Conservation (phyloP, 129 eudicot species). For the Ambrosia artemisiifolia region DNA sequence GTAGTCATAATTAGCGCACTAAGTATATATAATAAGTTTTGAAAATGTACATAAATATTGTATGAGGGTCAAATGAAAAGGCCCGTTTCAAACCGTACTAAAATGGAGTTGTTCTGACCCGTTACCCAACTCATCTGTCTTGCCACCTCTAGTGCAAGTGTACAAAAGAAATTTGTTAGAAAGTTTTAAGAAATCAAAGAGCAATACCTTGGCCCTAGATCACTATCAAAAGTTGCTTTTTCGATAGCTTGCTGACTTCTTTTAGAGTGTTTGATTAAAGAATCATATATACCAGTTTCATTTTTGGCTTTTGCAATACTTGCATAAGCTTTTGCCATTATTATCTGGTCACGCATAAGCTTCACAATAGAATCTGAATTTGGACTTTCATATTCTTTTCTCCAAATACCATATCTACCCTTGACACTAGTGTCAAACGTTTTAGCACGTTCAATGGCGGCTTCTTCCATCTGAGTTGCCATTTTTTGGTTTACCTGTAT, state of each 20-base stretch:
- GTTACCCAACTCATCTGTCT: neutral
- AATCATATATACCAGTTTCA: constrained; percentile 52
- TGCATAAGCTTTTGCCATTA: constrained; percentile 97
- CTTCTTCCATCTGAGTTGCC: constrained; percentile 65
- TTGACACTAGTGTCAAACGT: constrained; percentile 65
- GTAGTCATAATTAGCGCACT: neutral
- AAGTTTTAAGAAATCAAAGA: constrained; percentile 8
- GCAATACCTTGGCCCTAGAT: constrained; percentile 70
- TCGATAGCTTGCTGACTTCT: constrained; percentile 67
- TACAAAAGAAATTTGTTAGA: neutral
- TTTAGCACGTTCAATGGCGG: constrained; percentile 69
- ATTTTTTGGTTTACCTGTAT: constrained; percentile 53
- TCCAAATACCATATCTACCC: constrained; percentile 90
- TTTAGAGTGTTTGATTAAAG: constrained; percentile 64
- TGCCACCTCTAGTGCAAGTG: constrained; percentile 14
- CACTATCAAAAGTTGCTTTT: constrained; percentile 80
- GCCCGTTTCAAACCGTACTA: neutral
- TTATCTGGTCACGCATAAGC: constrained; percentile 95
- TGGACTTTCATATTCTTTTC: constrained; percentile 88
- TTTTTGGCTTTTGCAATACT: constrained; percentile 85
- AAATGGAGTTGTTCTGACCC: neutral
- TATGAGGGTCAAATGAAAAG: neutral
- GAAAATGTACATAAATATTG: neutral
- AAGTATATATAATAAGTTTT: neutral
- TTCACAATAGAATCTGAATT: constrained; percentile 86